Evolutionary conservation across 345 rosid species (phyloP).

Genomic region (Camelina sativa): DNA sequence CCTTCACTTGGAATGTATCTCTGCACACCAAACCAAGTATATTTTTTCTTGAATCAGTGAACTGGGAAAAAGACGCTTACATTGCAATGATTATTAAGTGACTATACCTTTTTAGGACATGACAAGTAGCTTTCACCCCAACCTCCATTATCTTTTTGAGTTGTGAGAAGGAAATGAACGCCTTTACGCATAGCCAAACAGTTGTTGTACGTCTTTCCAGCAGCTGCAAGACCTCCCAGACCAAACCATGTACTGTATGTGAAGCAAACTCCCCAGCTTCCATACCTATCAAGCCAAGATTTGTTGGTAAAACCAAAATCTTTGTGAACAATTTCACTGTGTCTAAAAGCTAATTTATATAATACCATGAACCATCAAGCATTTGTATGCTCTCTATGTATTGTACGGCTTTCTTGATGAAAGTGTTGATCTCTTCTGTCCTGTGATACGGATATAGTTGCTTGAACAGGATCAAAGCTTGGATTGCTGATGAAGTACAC

Average conservation of each 20-base stretch:
- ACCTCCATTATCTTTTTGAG: conserved; percentile 45
- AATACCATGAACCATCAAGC: conserved; percentile 56
- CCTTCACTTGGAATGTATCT: conserved; percentile 47
- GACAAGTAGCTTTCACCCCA: conserved; percentile 51
- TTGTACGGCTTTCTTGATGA: conserved; percentile 40
- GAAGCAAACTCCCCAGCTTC: conserved; percentile 51
- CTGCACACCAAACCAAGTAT: conserved; percentile 33
- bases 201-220: conserved; percentile 44
- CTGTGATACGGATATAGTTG: conserved; percentile 49
- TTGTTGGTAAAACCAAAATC: conserved; percentile 11
- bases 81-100: conserved; percentile 13
- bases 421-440: conserved; percentile 46
- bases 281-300: conserved; percentile 41
- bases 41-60: not conserved
- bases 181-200: conserved; percentile 47
- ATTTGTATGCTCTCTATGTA: conserved; percentile 47
- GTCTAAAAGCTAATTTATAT: conserved; percentile 6
- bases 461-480: conserved; percentile 50
- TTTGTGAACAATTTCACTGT: conserved; percentile 16
- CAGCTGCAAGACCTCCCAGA: conserved; percentile 47
- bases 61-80: not conserved
- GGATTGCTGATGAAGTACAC: conserved; percentile 55
- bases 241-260: conserved; percentile 47
- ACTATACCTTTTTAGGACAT: conserved; percentile 43
- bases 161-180: conserved; percentile 46